Evolutionary conservation across 306 rosid genomes (phyloP), one percentile per base, ranked within the genome.

Genomic region (Argentina anserina): DNA sequence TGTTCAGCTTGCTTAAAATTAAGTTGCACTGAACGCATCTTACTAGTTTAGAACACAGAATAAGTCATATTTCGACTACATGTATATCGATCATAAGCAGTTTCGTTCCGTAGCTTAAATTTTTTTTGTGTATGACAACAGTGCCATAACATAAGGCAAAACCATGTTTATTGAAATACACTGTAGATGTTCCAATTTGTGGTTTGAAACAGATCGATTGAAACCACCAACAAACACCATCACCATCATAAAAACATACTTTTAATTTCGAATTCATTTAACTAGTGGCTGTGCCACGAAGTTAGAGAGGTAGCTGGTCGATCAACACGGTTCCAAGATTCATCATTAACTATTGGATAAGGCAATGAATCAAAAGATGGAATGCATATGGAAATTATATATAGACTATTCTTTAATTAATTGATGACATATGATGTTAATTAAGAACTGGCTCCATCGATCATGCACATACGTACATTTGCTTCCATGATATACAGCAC

Each of bases 401-500:
- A n/a, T 29, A 49, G n/a, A 59, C 37, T 7, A 7, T 23, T 60
- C 23, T 18, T 15, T 34, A 60, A 31, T 26, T 33, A 33, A 33
- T 29, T 31, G 20, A 29, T 60, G 20, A 26, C 14, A 61, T 17
- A 50, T 46, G 70, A 46, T 25, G 72, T 36, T 47, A 65, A 69
- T 69, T 10, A 69, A 60, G 25, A 46, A 68, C 69, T 26, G 14
- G 31, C 15, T 31, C 17, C 47, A 60, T 60, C 26, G 46, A 76
- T 59, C 70, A 36, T 76, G 60, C 69, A 42, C 71, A 50, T 70
- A 67, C 29, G 36, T 78, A 64, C 33, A 39, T 79, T 73, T 53
- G 25, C 41, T 31, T 33, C 40, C 73, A 40, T 76, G 26, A 79
- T 70, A 77, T 69, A 75, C 14, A 62, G 42, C 63, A 74, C 37